Percentiles rank a stretch among this genome's conserved stretches.
Conservation (phyloP, 2,329 filamentous ascomycete genomes). For the Magnaporthiopsis poae region DNA sequence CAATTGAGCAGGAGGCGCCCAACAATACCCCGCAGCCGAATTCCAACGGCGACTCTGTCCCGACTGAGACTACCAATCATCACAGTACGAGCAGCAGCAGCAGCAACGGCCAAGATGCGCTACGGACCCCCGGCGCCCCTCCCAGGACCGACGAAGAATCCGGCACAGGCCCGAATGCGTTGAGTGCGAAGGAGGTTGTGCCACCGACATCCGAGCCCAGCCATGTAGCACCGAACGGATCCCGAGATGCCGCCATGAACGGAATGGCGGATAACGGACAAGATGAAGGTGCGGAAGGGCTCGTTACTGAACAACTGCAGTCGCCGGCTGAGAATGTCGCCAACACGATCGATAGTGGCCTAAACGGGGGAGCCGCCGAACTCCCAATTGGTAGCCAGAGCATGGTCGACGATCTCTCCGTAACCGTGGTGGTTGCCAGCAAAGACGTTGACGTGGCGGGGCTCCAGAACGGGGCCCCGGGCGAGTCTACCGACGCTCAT, state of each 20-base stretch:
- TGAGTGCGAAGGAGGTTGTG: not conserved
- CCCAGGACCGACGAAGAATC: not conserved
- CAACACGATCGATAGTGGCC: not conserved
- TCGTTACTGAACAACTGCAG: no score
- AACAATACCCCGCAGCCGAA: not conserved
- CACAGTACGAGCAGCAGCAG: not conserved
- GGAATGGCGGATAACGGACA: not conserved
- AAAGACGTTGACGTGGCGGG: not conserved
- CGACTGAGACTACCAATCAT: not conserved
- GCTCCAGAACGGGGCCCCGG: not conserved
- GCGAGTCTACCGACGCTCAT: not conserved
- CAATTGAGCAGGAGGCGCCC: not conserved
- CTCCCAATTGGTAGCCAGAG: not conserved
- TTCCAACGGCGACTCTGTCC: not conserved
- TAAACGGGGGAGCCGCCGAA: not conserved
- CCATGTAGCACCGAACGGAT: not conserved
- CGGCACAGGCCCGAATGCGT: not conserved
- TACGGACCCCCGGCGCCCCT: not conserved
- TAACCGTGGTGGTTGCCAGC: not conserved
- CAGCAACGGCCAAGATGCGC: not conserved
- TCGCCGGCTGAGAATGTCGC: not conserved
- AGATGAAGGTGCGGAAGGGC: no score
- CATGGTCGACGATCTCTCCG: not conserved
- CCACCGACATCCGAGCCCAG: not conserved
- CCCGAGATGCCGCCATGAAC: not conserved